phyloP scores from a whole-genome alignment of 306 rosid genomes.

The Cucumis melo region DNA sequence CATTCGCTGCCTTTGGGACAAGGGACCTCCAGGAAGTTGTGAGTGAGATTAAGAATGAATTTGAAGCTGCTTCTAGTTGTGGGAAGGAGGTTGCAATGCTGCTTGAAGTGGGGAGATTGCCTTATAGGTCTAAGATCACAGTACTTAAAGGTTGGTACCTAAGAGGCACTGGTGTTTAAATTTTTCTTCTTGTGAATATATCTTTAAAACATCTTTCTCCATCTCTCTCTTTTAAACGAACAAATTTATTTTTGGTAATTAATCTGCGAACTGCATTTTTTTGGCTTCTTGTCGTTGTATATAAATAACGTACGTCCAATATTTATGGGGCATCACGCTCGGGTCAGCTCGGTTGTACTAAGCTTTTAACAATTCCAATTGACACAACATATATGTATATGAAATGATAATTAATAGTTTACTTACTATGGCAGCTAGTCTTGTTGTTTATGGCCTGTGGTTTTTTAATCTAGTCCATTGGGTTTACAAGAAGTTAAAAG shows the following conservation, averaged over 20 bases:
- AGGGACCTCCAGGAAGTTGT: constrained; percentile 84
- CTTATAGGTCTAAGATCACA: constrained; percentile 51
- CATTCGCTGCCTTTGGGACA: constrained; percentile 55
- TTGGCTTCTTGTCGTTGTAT: not conserved
- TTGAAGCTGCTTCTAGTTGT: constrained; percentile 59
- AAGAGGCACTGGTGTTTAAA: not conserved
- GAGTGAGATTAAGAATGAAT: constrained; percentile 72
- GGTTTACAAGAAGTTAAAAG: not conserved
- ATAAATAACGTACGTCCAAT: not conserved
- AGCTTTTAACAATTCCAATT: not conserved
- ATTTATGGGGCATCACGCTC: not conserved
- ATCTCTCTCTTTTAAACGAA: not conserved
- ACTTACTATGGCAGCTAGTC: not conserved
- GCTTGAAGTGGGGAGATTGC: constrained; percentile 83
- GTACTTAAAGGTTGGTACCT: constrained; percentile 50
- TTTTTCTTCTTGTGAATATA: not conserved
- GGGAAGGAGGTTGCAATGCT: constrained; percentile 82
- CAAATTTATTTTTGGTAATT: not conserved
- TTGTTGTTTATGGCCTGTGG: not conserved
- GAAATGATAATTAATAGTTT: not conserved
- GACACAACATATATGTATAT: not conserved
- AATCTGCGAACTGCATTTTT: not conserved
- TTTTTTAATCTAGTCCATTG: not conserved
- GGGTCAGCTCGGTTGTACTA: not conserved
- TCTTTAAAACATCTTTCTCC: not conserved